phyloP scores from a whole-genome alignment of 2,329 filamentous ascomycete species.

The Colletotrichum musicola region DNA sequence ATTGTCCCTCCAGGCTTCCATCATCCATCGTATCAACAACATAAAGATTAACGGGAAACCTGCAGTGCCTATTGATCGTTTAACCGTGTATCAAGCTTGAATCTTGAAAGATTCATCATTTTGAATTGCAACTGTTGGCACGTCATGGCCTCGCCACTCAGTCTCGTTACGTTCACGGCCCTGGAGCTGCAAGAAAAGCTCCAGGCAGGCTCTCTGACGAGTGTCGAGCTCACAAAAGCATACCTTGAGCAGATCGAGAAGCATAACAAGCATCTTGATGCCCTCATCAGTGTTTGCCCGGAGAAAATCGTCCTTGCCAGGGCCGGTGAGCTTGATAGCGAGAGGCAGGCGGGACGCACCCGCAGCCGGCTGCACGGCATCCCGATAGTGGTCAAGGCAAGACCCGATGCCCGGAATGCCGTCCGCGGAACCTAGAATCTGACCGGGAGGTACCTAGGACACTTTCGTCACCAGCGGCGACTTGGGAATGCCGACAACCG shows the following conservation, averaged over 20 bases:
- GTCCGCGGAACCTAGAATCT: not conserved
- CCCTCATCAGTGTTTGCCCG: conserved; percentile 53
- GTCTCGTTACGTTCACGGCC: conserved; percentile 1
- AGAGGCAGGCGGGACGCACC: conserved; percentile 49
- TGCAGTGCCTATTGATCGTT: no score
- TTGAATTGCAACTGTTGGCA: not conserved
- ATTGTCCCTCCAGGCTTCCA: no score
- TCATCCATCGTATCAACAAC: no score
- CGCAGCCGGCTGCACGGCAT: conserved; percentile 56
- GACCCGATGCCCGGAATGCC: not conserved
- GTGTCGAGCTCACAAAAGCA: conserved; percentile 38
- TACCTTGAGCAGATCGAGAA: conserved; percentile 43
- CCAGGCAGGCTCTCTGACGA: conserved; percentile 35
- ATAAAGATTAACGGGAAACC: no score
- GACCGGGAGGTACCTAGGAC: conserved; percentile 42
- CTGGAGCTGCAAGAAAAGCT: conserved; percentile 32
- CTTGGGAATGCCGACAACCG: conserved; percentile 55
- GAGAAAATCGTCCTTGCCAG: conserved; percentile 49
- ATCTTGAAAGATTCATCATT: not conserved
- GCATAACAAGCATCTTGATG: conserved; percentile 44
- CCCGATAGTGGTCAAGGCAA: conserved; percentile 53
- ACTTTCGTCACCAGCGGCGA: conserved; percentile 53
- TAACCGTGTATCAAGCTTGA: not conserved
- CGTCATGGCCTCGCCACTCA: not conserved
- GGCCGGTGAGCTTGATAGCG: conserved; percentile 54